phyloP scores from a whole-genome alignment of 2,329 filamentous ascomycete genomes.

The Aspergillus quadricinctus region DNA sequence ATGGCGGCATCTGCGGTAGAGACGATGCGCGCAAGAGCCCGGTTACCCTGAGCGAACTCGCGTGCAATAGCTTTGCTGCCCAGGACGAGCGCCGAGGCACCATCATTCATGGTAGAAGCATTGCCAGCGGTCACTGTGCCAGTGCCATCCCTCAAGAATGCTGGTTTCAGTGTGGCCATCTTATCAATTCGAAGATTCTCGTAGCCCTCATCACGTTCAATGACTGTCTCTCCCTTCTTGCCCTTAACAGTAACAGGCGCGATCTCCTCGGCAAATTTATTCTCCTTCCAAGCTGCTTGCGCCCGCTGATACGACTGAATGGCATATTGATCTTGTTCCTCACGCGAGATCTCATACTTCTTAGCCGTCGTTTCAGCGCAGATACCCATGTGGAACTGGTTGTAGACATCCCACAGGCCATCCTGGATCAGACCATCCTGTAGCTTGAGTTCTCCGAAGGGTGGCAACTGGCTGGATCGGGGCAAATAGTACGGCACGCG shows the following conservation, averaged over 20 bases:
- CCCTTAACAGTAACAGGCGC: conserved; percentile 79
- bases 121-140: conserved; percentile 94
- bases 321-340: conserved; percentile 88
- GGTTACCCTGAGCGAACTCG: conserved; percentile 70
- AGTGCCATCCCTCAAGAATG: conserved; percentile 78
- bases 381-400: conserved; percentile 96
- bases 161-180: conserved; percentile 79
- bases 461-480: conserved; percentile 72
- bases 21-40: conserved; percentile 82
- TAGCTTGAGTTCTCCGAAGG: conserved; percentile 82
- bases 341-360: conserved; percentile 72
- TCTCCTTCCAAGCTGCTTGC: conserved; percentile 80
- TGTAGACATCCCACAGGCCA: conserved; percentile 92
- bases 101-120: conserved; percentile 90
- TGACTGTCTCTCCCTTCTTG: conserved; percentile 74
- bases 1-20: conserved; percentile 84
- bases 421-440: conserved; percentile 94
- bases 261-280: conserved; percentile 84
- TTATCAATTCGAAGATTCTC: conserved; percentile 83
- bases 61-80: conserved; percentile 75
- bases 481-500: conserved; percentile 86
- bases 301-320: conserved; percentile 85
- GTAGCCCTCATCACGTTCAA: conserved; percentile 85
- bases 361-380: conserved; percentile 94
- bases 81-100: conserved; percentile 83